Percentiles rank a stretch among this genome's conserved stretches.
Conservation (phyloP, 2,329 filamentous ascomycete species). For the Exophiala alcalophila region DNA sequence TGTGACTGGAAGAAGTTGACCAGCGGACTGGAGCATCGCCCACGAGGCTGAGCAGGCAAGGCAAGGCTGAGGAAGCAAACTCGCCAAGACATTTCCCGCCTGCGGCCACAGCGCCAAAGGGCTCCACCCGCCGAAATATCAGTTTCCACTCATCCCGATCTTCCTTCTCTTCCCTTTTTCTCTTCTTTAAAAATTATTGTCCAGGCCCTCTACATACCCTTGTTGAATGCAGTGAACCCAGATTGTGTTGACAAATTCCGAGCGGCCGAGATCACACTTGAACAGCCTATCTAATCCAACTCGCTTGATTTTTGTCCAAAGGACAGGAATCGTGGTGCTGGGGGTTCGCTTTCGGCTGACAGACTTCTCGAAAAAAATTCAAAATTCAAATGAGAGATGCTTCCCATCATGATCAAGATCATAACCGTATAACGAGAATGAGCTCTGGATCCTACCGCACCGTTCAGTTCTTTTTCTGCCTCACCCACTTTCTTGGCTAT, state of each 20-base stretch:
- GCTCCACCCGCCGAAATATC: slow-evolving; percentile 1
- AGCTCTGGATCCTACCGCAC: too few species aligned
- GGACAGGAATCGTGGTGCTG: slow-evolving; percentile 15
- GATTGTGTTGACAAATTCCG: slow-evolving; percentile 26
- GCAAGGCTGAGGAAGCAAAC: too few species aligned
- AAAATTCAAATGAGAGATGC: neutral
- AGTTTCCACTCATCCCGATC: neutral
- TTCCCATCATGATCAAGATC: too few species aligned
- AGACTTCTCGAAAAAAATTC: slow-evolving; percentile 2
- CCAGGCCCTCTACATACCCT: slow-evolving; percentile 25
- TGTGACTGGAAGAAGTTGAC: too few species aligned
- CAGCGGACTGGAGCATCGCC: too few species aligned
- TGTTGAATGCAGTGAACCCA: slow-evolving; percentile 23
- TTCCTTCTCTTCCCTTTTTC: slow-evolving; percentile 1
- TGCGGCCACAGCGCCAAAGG: too few species aligned
- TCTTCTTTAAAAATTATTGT: slow-evolving; percentile 17
- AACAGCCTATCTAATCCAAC: slow-evolving; percentile 25
- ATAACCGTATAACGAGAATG: too few species aligned
- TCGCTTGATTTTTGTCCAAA: slow-evolving; percentile 7
- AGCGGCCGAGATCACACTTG: slow-evolving; percentile 19
- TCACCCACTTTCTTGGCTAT: too few species aligned
- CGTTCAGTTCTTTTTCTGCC: too few species aligned
- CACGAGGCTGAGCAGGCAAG: too few species aligned
- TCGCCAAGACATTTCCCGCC: too few species aligned
- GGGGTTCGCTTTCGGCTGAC: slow-evolving; percentile 28